Percentiles rank a stretch among this genome's conserved stretches.
Evolutionary conservation across 495 filamentous ascomycete genomes (phyloP).

Genomic region (Durotheca rogersii): DNA sequence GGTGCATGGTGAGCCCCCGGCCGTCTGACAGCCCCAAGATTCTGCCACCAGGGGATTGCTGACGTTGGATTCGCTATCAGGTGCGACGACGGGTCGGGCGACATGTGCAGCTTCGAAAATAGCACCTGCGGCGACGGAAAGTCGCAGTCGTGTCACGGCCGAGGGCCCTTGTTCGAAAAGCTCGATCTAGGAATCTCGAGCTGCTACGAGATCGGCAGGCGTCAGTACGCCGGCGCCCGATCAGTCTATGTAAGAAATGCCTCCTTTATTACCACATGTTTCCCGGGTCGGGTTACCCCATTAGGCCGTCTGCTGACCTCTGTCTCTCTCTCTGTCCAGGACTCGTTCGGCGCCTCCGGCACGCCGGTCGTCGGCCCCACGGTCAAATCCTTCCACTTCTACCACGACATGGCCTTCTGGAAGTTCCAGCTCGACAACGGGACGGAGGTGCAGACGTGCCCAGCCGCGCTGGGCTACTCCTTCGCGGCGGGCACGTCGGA

Average conservation of each 20-base stretch:
- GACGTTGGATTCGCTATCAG: constrained; percentile 17
- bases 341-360: constrained; percentile 44
- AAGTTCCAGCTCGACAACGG: constrained; percentile 74
- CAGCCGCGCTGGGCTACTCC: constrained; percentile 86
- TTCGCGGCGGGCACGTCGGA: constrained; percentile 95
- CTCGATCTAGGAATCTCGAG: constrained; percentile 70
- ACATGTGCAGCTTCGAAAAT: constrained; percentile 64
- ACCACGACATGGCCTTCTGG: constrained; percentile 61
- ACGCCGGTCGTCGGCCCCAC: constrained; percentile 49
- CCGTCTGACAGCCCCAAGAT: not conserved
- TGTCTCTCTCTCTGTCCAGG: constrained; percentile 32
- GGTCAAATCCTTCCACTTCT: constrained; percentile 67
- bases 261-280: not conserved
- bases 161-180: constrained; percentile 72
- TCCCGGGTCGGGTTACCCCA: not conserved
- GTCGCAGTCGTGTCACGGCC: constrained; percentile 74
- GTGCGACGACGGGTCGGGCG: constrained; percentile 72
- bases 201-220: constrained; percentile 71
- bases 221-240: constrained; percentile 65
- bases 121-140: constrained; percentile 75
- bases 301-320: not conserved
- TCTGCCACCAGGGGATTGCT: not conserved
- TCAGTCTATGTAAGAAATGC: constrained; percentile 54
- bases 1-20: constrained; percentile 60
- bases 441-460: constrained; percentile 72